Conservation (phyloP, 1,284 basidiomycete species). For the Malassezia caprae region DNA sequence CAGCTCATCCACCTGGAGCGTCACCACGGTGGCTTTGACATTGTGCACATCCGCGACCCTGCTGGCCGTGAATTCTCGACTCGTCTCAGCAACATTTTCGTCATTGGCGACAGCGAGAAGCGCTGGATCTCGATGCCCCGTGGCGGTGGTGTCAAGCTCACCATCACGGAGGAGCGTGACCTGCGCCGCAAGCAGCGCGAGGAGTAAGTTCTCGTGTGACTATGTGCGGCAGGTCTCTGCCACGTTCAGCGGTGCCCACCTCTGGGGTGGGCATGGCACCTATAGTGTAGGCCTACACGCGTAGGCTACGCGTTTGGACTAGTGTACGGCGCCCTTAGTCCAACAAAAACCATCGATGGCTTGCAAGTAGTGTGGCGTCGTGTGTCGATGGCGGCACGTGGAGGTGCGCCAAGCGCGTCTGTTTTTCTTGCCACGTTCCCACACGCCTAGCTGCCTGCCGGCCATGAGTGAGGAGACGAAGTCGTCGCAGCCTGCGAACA, state of each 20-base stretch:
- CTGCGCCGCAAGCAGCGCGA: slow-evolving; percentile 43
- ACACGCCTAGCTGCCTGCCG: neutral
- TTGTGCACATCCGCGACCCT: slow-evolving; percentile 78
- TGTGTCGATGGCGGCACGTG: neutral
- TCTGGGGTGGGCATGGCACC: neutral
- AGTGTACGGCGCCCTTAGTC: slow-evolving; percentile 15
- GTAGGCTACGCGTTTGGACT: slow-evolving; percentile 5
- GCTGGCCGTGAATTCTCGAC: slow-evolving; percentile 65
- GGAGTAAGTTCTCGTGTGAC: neutral
- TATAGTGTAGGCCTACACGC: slow-evolving; percentile 5
- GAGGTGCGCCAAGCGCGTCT: neutral
- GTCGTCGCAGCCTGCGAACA: slow-evolving; percentile 24
- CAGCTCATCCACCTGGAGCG: slow-evolving; percentile 91
- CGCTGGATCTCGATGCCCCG: slow-evolving; percentile 94
- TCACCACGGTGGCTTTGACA: slow-evolving; percentile 91
- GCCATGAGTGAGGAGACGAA: slow-evolving; percentile 12
- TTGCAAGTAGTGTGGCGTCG: neutral
- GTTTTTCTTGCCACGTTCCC: neutral
- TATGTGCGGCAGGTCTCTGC: neutral
- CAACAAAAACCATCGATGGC: slow-evolving; percentile 11
- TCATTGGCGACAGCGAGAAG: slow-evolving; percentile 89
- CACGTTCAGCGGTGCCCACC: neutral
- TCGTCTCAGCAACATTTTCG: slow-evolving; percentile 92
- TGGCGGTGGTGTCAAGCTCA: slow-evolving; percentile 91
- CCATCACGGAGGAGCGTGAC: slow-evolving; percentile 51